Evolutionary conservation across 371 early-diverging fungal genomes (phyloP).

Genomic region (Mortierella sp.): DNA sequence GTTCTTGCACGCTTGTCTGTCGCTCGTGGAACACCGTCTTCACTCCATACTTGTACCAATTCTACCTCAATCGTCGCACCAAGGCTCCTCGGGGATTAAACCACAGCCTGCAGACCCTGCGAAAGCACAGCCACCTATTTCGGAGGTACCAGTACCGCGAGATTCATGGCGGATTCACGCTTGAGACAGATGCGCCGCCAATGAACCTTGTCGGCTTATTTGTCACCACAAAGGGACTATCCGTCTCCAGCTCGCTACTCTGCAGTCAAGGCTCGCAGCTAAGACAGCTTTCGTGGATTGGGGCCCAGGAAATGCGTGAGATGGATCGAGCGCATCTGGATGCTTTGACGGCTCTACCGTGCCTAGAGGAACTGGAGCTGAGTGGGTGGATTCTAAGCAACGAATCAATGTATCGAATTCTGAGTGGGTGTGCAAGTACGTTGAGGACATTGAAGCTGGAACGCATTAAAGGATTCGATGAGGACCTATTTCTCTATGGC

Average conservation of each 20-base stretch:
- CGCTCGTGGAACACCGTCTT: background rate
- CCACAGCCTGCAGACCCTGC: background rate
- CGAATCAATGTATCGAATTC: background rate
- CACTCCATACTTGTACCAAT: slow-evolving; percentile 1
- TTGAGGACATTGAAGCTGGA: background rate
- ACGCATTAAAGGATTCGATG: slow-evolving; percentile 1
- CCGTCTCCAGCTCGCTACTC: too few species aligned
- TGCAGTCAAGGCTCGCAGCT: too few species aligned
- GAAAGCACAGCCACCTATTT: background rate
- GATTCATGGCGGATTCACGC: background rate
- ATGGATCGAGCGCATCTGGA: background rate
- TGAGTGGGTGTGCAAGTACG: background rate
- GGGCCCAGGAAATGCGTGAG: too few species aligned
- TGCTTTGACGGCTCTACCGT: background rate
- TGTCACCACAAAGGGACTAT: too few species aligned
- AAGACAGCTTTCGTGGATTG: too few species aligned
- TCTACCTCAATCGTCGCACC: background rate
- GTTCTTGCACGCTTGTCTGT: background rate
- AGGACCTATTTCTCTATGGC: background rate
- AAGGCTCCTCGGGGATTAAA: background rate
- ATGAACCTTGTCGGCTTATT: too few species aligned
- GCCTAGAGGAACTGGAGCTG: background rate
- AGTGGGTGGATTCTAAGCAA: background rate
- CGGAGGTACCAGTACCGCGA: background rate
- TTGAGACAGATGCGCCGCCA: too few species aligned